Evolutionary conservation across 768 basidiomycete species (phyloP), one percentile per base, ranked within the genome.

Genomic region (Russula emetica): DNA sequence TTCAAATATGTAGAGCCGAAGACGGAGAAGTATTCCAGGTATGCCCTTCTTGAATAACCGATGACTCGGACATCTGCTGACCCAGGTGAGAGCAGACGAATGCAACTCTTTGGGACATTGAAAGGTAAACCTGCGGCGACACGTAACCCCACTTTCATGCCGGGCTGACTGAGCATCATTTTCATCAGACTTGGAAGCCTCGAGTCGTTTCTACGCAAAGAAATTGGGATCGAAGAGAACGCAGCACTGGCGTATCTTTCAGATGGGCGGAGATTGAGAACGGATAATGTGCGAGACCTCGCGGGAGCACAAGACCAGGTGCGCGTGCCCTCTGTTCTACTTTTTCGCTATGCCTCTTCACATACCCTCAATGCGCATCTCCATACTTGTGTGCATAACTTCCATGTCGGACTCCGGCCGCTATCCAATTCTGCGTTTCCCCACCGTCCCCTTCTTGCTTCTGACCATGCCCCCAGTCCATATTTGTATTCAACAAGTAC

Each of bases 401-500:
- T 26, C 5, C 52, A 22, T 24, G n/a, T 45, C 32, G 4, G 5
- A 30, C 30, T 45, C 34, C 26, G 7, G 20, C 13, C 18, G 16
- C n/a, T 38, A 24, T 18, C n/a, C n/a, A 2, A 22, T 45, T 22
- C 20, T 24, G 32, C 18, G 36, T 36, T 28, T n/a, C 9, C 32
- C 55, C 44, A 20, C 40, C 34, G 6, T 32, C 16, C 16, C 34
- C 20, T 30, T 61, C 45, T 1, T 26, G n/a, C 28, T 54, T 47
- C 59, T 61, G 20, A 61, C 34, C 11, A 60, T 10, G 2, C 32
- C 22, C 7, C 16, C 36, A 83, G 91, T 80, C 84, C 8, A 87
- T 94, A 64, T 93, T 83, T 70, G 88, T 93, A 6, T 94, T 90
- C 76, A 93, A 92, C 75, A 91, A 90, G 70, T 78, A 82, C 70